Base-by-base conservation (phyloP, 345 rosid species). In the Mallotus nudiflorus region DNA sequence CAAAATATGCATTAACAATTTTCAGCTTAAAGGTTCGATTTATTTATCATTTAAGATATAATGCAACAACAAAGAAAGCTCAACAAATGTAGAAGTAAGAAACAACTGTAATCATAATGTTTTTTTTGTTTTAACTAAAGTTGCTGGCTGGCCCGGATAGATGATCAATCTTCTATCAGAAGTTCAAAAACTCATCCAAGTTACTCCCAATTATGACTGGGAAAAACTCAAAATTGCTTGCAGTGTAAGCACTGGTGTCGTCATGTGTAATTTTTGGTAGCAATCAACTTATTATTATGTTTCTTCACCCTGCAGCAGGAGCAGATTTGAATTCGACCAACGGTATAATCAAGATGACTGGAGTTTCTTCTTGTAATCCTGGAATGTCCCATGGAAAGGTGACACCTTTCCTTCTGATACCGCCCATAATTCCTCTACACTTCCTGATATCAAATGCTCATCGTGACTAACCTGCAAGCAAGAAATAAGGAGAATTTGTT, bases 391-490 rank as follows among this genome's bases (percentile, higher is more conserved):
- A 19, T 69, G 62, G 88, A 92, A 95, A 12, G 99, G 98, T 19
- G 84, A 16, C 44, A 80, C 89, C 80, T 65, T 91, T 15, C 98
- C 97, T 66, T 92, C 69, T 1, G 98, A 90, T 28, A 95, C 98
- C 29, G 62, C 96, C 98, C 99, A 95, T 20, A 95, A 78, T 73
- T 95, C 99, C 16, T 95, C 97, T 29, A 95, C 99, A 6, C 99
- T 92, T 76, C 98, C 98, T 1, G 98, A 92, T 80, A 95, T 95
- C 20, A 95, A 75, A 85, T 95, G 99, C 78, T 92, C 99, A 65
- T 92, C 99, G 49, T 92, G 98, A 83, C 99, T 92, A 61, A 92
- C 99, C 99, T 95, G 92, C 66, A 74, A 20, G 55, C 45, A 20
- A 13, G 13, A 12, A 14, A 37, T 12, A 29, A 35, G 37, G 10